Percentiles rank a stretch among this genome's conserved stretches.
Conservation (phyloP, 306 rosid genomes). For the Lagenaria siceraria region DNA sequence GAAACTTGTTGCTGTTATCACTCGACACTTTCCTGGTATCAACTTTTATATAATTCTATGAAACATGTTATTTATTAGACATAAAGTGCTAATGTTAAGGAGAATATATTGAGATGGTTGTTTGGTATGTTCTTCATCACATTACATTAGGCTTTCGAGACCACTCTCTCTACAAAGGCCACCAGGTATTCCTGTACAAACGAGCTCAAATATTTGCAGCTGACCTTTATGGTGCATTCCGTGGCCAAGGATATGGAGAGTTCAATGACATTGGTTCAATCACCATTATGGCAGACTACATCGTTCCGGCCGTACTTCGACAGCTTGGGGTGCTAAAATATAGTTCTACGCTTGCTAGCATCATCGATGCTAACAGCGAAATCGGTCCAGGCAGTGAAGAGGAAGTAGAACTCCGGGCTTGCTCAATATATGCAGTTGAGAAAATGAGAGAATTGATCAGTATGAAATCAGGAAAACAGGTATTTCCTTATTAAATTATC, state of each 20-base stretch:
- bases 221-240: conserved; percentile 86
- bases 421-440: conserved; percentile 86
- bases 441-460: conserved; percentile 79
- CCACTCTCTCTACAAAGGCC: conserved; percentile 89
- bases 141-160: conserved; percentile 66
- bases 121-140: neutral
- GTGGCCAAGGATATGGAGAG: conserved; percentile 70
- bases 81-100: neutral
- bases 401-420: conserved; percentile 95
- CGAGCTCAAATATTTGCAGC: conserved; percentile 98
- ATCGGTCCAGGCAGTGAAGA: conserved; percentile 89
- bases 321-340: conserved; percentile 79
- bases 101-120: neutral
- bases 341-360: conserved; percentile 50
- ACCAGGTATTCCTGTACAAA: conserved; percentile 78
- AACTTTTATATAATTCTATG: neutral
- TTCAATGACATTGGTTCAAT: conserved; percentile 64
- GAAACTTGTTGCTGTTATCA: conserved; percentile 74
- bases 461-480: conserved; percentile 65
- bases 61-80: neutral
- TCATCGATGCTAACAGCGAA: conserved; percentile 56
- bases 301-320: conserved; percentile 87
- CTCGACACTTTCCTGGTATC: conserved; percentile 89
- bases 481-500: conserved; percentile 1
- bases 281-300: conserved; percentile 94